Percentiles rank a stretch among this genome's conserved stretches.
phyloP scores from a whole-genome alignment of 2,329 filamentous ascomycete genomes.

The Diaporthe helianthi region DNA sequence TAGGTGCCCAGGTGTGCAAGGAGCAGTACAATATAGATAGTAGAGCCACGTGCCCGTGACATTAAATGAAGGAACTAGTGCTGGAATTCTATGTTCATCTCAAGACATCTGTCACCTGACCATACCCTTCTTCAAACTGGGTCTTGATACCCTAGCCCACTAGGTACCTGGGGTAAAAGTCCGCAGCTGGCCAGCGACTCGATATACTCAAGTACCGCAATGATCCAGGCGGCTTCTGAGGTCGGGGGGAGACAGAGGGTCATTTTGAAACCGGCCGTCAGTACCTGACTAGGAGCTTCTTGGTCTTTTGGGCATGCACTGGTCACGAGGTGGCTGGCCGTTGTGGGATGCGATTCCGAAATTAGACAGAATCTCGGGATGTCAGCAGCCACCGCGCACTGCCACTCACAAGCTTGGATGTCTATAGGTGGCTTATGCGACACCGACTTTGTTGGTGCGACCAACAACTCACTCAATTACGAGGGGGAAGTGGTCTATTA shows the following conservation, averaged over 20 bases:
- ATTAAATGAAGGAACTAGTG: no score
- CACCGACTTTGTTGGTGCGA: slow-evolving; percentile 17
- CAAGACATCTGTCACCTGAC: no score
- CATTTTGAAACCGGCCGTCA: neutral
- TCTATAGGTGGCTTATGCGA: neutral
- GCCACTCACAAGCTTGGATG: neutral
- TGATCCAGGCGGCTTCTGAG: neutral
- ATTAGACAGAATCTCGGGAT: slow-evolving; percentile 12
- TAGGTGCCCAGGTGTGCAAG: no score
- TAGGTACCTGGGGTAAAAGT: no score
- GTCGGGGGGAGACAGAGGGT: neutral
- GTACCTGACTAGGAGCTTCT: slow-evolving; percentile 7
- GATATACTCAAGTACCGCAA: no score
- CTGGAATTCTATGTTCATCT: no score
- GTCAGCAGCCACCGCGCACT: slow-evolving; percentile 1
- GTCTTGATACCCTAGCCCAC: no score
- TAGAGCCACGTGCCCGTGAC: no score
- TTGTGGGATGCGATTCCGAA: slow-evolving; percentile 22
- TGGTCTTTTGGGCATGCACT: neutral
- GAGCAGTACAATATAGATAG: no score
- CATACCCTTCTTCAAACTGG: no score
- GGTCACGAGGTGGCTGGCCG: neutral
- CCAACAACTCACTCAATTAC: slow-evolving; percentile 8
- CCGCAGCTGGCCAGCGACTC: no score
- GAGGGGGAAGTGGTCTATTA: neutral